A percentile compares a stretch with the other conserved stretches of the same genome.
These are phyloP conservation scores for Verbena officinalis DNA, from an alignment of 257 asterid species.

Conservation along the genomic window DNA sequence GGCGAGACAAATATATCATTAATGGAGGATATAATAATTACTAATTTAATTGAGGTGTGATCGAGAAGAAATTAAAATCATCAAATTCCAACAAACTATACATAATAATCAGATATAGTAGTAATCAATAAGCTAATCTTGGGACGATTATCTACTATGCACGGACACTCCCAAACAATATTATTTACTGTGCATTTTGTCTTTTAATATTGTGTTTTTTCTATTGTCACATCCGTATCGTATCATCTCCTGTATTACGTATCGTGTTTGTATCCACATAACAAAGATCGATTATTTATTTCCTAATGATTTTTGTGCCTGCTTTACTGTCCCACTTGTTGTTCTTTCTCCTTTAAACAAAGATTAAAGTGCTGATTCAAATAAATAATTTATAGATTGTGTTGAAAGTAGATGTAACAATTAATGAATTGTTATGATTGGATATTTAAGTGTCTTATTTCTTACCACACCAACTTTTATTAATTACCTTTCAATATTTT, in stretches of 20 bases:
- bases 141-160: not conserved
- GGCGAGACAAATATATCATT: too few relatives aligned
- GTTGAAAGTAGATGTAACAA: slow-evolving; percentile 25
- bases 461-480: not conserved
- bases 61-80: too few relatives aligned
- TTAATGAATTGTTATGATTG: not conserved
- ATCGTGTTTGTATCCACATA: too few relatives aligned
- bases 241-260: too few relatives aligned
- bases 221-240: too few relatives aligned
- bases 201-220: too few relatives aligned
- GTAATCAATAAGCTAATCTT: not conserved
- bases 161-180: too few relatives aligned
- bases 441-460: not conserved
- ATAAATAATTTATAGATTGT: slow-evolving; percentile 1
- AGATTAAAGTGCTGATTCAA: slow-evolving; percentile 6
- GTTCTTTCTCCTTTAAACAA: slow-evolving; percentile 7
- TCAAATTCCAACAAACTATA: not conserved
- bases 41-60: too few relatives aligned
- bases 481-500: too few relatives aligned
- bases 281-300: not conserved
- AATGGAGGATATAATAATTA: too few relatives aligned
- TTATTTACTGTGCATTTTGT: too few relatives aligned
- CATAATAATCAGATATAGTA: too few relatives aligned
- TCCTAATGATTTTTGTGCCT: slow-evolving; percentile 22
- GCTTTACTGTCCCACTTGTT: slow-evolving; percentile 20